Percentiles rank a stretch among this genome's conserved stretches.
phyloP scores from a whole-genome alignment of 176 grass and related monocot species.

The Aegilops longissima region DNA sequence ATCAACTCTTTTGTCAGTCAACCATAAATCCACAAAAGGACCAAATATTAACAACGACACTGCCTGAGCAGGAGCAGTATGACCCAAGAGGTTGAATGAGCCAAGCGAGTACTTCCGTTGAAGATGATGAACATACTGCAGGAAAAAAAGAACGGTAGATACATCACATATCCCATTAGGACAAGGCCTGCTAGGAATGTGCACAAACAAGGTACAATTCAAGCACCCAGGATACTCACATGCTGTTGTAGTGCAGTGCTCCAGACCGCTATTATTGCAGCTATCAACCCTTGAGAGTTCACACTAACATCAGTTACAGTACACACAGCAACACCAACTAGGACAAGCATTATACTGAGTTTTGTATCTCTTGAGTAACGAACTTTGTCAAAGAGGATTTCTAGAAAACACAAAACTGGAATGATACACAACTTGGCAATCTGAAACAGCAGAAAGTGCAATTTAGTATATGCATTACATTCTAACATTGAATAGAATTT shows the following conservation, averaged over 20 bases:
- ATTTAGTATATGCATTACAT: constrained; percentile 2
- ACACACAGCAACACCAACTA: constrained; percentile 45
- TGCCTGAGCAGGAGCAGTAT: constrained; percentile 35
- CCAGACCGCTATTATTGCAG: constrained; percentile 36
- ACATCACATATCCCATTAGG: neutral
- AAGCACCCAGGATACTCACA: constrained; percentile 32
- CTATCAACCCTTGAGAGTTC: constrained; percentile 44
- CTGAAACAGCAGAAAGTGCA: constrained; percentile 11
- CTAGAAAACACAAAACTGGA: constrained; percentile 44
- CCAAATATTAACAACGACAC: constrained; percentile 12
- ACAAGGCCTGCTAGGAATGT: neutral
- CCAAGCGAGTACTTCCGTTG: constrained; percentile 23
- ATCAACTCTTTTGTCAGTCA: constrained; percentile 31
- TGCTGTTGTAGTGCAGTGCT: constrained; percentile 51
- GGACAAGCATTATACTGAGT: constrained; percentile 58
- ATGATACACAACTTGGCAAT: constrained; percentile 31
- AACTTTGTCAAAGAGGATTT: constrained; percentile 51
- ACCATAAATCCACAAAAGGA: constrained; percentile 29
- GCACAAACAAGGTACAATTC: neutral
- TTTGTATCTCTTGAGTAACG: constrained; percentile 49
- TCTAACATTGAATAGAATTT: neutral
- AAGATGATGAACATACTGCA: constrained; percentile 32
- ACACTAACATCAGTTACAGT: constrained; percentile 53
- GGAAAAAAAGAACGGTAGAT: neutral
- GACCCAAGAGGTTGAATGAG: constrained; percentile 34